Conservation (phyloP, 2,329 filamentous ascomycete genomes). For the Capronia americana region DNA sequence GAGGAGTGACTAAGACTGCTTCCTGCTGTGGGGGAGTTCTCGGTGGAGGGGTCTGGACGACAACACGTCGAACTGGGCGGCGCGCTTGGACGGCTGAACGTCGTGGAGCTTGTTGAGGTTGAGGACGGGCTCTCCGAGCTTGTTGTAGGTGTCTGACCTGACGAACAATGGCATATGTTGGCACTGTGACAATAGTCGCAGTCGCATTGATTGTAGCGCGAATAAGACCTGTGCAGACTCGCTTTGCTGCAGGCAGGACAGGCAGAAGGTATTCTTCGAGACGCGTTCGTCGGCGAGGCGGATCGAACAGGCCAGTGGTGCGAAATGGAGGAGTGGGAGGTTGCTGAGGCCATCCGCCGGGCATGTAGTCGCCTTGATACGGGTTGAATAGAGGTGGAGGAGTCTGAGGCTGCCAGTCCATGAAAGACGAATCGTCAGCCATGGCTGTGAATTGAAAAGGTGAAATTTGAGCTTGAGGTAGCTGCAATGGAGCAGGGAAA, state of each 20-base stretch:
- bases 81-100: slow-evolving; percentile 15
- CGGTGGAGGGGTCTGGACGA: slow-evolving; percentile 3
- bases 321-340: slow-evolving; percentile 17
- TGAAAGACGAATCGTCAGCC: slow-evolving; percentile 35
- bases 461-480: neutral
- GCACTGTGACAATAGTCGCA: slow-evolving; percentile 20
- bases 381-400: slow-evolving; percentile 28
- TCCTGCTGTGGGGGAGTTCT: neutral
- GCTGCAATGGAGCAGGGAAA: slow-evolving; percentile 13
- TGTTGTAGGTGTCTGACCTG: slow-evolving; percentile 16
- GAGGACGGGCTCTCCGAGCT: slow-evolving; percentile 6
- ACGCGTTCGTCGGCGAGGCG: slow-evolving; percentile 21
- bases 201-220: slow-evolving; percentile 15
- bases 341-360: slow-evolving; percentile 34
- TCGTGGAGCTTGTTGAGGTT: slow-evolving; percentile 26
- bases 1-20: neutral
- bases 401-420: slow-evolving; percentile 36
- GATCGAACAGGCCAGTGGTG: slow-evolving; percentile 25
- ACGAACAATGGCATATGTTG: slow-evolving; percentile 28
- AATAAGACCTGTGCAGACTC: slow-evolving; percentile 29
- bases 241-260: slow-evolving; percentile 26
- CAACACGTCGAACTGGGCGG: slow-evolving; percentile 5
- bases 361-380: slow-evolving; percentile 30
- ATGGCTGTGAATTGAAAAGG: slow-evolving; percentile 25
- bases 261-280: slow-evolving; percentile 13